Percentiles rank a stretch among this genome's conserved stretches.
Conservation (phyloP, 75 land plant species). For the Larix kaempferi region DNA sequence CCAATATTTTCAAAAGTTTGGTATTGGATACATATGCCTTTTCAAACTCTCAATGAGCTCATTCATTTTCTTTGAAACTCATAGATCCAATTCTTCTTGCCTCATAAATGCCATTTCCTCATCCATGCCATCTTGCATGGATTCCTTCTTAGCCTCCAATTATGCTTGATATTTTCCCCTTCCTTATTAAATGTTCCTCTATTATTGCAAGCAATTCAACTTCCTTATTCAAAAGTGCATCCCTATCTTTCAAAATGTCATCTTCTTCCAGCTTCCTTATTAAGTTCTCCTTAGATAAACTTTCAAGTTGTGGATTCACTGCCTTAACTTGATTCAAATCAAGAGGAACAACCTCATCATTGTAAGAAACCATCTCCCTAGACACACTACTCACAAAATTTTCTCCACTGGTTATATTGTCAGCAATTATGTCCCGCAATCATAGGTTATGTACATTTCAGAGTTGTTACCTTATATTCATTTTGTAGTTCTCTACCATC, state of each 20-base stretch:
- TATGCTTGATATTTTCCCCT: slow-evolving; percentile 36
- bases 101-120: slow-evolving; percentile 59
- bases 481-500: neutral
- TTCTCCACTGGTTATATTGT: neutral
- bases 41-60: slow-evolving; percentile 93
- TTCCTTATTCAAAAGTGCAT: slow-evolving; percentile 25
- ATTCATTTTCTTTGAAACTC: slow-evolving; percentile 64
- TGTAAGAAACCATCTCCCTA: neutral
- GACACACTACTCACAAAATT: neutral
- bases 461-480: neutral
- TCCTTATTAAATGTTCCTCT: slow-evolving; percentile 23
- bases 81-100: slow-evolving; percentile 61
- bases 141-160: slow-evolving; percentile 32
- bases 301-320: neutral
- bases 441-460: neutral
- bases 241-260: slow-evolving; percentile 23
- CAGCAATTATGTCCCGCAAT: neutral
- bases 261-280: slow-evolving; percentile 30
- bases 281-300: slow-evolving; percentile 10
- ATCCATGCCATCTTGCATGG: slow-evolving; percentile 27
- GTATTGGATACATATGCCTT: neutral
- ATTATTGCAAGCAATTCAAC: slow-evolving; percentile 24
- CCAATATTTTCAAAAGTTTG: no score
- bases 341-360: neutral
- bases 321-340: neutral